These are phyloP conservation scores for Beta lomatogona DNA, from an alignment of 179 eudicot species.

Conservation along the genomic window DNA sequence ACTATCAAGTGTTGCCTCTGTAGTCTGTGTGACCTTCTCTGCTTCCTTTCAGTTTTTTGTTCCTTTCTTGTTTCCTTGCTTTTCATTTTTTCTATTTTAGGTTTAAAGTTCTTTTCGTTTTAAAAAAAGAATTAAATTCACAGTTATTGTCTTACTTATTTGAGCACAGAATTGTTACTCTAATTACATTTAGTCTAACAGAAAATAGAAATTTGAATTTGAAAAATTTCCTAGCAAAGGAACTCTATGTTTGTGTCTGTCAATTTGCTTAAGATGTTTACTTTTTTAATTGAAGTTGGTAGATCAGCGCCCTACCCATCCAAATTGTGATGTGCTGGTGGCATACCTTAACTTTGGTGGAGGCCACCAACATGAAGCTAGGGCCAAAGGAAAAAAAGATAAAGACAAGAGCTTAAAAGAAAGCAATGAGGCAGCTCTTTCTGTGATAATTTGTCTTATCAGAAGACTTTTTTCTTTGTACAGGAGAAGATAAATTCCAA, in stretches of 20 bases:
- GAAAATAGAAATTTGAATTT: neutral
- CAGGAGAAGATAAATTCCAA: neutral
- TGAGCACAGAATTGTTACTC: conserved; percentile 10
- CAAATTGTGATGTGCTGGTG: conserved; percentile 28
- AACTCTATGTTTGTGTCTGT: conserved; percentile 10
- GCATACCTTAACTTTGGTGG: conserved; percentile 32
- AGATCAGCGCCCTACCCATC: conserved; percentile 10
- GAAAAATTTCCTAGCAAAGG: neutral
- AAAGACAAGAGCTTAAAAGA: conserved; percentile 12
- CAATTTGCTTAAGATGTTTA: neutral
- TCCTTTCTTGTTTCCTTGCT: neutral
- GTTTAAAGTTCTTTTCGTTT: too few species aligned
- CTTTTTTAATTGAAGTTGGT: conserved; percentile 10
- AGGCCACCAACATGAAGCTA: conserved; percentile 22
- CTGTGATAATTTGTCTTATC: conserved; percentile 19
- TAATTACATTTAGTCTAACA: conserved; percentile 6
- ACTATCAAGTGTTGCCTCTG: neutral
- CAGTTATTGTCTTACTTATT: conserved; percentile 2
- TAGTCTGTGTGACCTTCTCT: neutral
- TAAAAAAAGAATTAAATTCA: neutral
- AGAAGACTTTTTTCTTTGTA: neutral
- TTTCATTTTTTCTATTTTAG: neutral
- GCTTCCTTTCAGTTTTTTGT: neutral
- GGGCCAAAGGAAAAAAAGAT: conserved; percentile 10
- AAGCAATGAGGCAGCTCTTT: conserved; percentile 14